Percentiles rank a stretch among this genome's conserved stretches.
Conservation (phyloP, 2,329 filamentous ascomycete species). For the Colletotrichum liaoningense region DNA sequence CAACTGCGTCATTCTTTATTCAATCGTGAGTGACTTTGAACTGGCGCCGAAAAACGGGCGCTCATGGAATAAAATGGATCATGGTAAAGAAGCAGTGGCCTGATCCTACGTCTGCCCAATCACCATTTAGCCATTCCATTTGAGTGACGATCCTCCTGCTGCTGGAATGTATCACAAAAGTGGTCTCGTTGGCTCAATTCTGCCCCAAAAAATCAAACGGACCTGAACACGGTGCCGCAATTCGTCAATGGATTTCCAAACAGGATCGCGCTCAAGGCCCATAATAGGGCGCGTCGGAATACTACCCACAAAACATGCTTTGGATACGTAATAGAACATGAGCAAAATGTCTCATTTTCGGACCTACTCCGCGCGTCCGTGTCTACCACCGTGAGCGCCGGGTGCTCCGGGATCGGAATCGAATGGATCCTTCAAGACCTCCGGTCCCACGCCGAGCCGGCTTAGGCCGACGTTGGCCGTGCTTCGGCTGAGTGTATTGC, state of each 20-base stretch:
- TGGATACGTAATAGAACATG: not conserved
- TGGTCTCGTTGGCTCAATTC: not conserved
- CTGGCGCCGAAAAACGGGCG: not conserved
- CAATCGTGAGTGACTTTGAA: not conserved
- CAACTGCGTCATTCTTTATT: slow-evolving; percentile 6
- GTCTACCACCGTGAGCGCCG: not conserved
- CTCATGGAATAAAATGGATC: not conserved
- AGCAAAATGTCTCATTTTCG: not conserved
- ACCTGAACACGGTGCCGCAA: not conserved
- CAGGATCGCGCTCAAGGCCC: too few relatives aligned
- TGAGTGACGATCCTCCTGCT: not conserved
- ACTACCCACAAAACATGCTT: slow-evolving; percentile 2
- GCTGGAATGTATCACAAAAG: not conserved
- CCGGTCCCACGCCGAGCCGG: slow-evolving; percentile 2
- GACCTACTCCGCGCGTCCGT: not conserved
- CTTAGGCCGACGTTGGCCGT: slow-evolving; percentile 27
- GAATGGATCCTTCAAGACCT: not conserved
- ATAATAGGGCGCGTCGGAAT: not conserved
- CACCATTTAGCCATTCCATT: not conserved
- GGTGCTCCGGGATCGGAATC: slow-evolving; percentile 18
- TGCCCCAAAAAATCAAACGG: not conserved
- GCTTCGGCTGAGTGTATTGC: not conserved
- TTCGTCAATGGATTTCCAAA: not conserved
- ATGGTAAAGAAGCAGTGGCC: not conserved
- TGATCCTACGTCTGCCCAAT: not conserved